Conservation (phyloP, 352 stramenopile genomes). For the Phytophthora litchii region DNA sequence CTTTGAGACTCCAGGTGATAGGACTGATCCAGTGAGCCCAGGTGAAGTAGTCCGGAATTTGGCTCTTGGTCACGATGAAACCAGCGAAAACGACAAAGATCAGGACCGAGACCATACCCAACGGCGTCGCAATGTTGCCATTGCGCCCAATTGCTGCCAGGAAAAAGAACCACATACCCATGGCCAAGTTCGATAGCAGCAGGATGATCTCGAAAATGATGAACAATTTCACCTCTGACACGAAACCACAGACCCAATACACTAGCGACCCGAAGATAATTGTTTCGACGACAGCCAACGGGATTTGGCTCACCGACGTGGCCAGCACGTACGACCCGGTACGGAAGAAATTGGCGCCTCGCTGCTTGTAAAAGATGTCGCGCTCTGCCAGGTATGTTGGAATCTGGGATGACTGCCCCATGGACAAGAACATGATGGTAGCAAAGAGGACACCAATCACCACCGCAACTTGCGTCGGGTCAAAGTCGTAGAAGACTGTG, state of each 20-base stretch:
- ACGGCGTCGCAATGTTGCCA: conserved; percentile 35
- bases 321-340: conserved; percentile 72
- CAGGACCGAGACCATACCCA: conserved; percentile 42
- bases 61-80: conserved; percentile 25
- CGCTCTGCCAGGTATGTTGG: conserved; percentile 64
- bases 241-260: conserved; percentile 84
- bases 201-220: conserved; percentile 47
- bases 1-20: conserved; percentile 47
- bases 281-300: conserved; percentile 53
- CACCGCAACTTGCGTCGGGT: conserved; percentile 38
- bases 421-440: conserved; percentile 72
- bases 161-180: conserved; percentile 27
- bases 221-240: conserved; percentile 24
- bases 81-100: conserved; percentile 36
- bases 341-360: conserved; percentile 76
- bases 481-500: conserved; percentile 51
- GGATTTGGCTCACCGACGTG: conserved; percentile 34
- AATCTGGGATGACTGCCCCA: conserved; percentile 73
- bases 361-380: conserved; percentile 85
- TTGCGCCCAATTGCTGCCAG: conserved; percentile 34
- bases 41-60: conserved; percentile 50
- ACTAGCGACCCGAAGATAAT: conserved; percentile 78
- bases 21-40: conserved; percentile 72
- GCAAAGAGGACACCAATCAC: conserved; percentile 77
- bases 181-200: conserved; percentile 47